phyloP scores from a whole-genome alignment of 2,329 filamentous ascomycete species.

The Fusarium sacchari region DNA sequence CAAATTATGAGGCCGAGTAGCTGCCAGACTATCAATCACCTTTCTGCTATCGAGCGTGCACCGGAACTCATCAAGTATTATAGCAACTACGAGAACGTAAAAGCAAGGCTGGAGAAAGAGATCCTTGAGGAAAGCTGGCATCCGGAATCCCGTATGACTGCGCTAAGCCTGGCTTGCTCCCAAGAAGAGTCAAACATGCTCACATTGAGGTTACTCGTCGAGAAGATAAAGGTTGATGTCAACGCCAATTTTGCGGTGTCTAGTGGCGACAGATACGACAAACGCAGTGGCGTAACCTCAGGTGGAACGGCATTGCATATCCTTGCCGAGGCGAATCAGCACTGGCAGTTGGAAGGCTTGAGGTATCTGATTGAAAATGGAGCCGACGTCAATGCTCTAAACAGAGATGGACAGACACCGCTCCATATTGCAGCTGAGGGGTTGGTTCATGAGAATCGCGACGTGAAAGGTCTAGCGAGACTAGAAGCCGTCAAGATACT shows the following conservation, averaged over 20 bases:
- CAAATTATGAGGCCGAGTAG: constrained; percentile 1
- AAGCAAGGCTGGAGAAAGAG: background rate
- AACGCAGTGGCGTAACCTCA: background rate
- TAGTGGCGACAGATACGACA: background rate
- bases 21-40: background rate
- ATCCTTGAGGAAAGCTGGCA: background rate
- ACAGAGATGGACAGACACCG: constrained; percentile 11
- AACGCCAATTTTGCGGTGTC: background rate
- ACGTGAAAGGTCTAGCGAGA: constrained; percentile 4
- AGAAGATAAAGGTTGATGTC: constrained; percentile 24
- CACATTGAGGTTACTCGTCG: constrained; percentile 22
- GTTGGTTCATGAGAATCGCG: rapidly evolving
- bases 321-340: constrained; percentile 18
- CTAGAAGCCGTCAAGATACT: constrained; percentile 14
- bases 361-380: constrained; percentile 23
- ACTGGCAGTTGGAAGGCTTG: constrained; percentile 34
- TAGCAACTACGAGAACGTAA: background rate
- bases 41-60: background rate
- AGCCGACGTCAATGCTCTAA: constrained; percentile 5
- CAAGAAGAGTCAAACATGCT: constrained; percentile 14
- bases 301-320: constrained; percentile 32
- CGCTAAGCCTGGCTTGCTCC: constrained; percentile 18
- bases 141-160: background rate
- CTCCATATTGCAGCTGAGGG: constrained; percentile 26
- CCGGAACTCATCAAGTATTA: constrained; percentile 6